Base-by-base conservation (phyloP, 2,329 filamentous ascomycete genomes). In the Truncatella angustata region DNA sequence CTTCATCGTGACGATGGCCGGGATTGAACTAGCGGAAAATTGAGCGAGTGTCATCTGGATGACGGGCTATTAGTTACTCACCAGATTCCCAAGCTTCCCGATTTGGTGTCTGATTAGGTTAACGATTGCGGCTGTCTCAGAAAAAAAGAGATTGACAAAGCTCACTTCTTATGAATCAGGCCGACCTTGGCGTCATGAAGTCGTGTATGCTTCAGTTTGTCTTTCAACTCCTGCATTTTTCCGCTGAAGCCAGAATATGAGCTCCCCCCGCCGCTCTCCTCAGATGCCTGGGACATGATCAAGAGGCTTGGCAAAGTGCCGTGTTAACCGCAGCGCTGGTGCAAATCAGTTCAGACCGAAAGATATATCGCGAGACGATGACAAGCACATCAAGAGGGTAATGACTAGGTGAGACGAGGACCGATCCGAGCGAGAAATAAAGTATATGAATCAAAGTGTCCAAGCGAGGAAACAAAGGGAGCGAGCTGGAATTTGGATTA, bases 1-100 rank as follows among this genome's bases (percentile, higher is more conserved):
- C 87, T 70, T 97, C 93, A 66, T 97, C 93, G 66, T 97, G 93
- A 50, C 93, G 88, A 69, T 97, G 93, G 57, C 95, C 90, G 21
- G 81, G 77, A 64, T 97, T 97, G 73, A 96, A 81, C 80, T 83
- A 50, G 20, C 16, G 32, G 44, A 36, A 20, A 16, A n/a, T 21
- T n/a, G n/a, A n/a, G n/a, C n/a, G n/a, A n/a, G n/a, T n/a, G n/a
- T n/a, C n/a, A n/a, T n/a, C n/a, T n/a, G n/a, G n/a, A n/a, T n/a
- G n/a, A n/a, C n/a, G n/a, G n/a, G n/a, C n/a, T n/a, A n/a, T n/a
- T n/a, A n/a, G n/a, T n/a, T n/a, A 35, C 74, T 55, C 71, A 85
- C 81, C 59, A 87, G 59, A 59, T 87, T 87, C 36, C 70, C 79
- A 46, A 86, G 70, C 64, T 87, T 87, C 49, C 84, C 84, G 60